Conservation (phyloP, 108 stramenopile genomes). For the Pseudonitzschia delicatissima region DNA sequence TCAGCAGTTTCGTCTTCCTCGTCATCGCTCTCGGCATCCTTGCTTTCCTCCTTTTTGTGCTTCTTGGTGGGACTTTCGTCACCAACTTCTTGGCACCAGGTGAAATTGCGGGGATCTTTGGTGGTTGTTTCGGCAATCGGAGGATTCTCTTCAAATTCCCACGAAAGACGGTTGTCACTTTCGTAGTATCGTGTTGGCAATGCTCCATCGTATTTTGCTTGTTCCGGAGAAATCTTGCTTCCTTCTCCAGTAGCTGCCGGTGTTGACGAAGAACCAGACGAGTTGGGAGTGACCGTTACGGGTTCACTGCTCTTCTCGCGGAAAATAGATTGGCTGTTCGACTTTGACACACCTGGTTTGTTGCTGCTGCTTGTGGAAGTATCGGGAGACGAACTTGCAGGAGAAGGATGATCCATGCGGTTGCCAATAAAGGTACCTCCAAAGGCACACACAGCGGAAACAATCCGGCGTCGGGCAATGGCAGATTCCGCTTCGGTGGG, state of each 20-base stretch:
- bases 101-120: slow-evolving; percentile 11
- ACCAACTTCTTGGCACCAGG: background rate
- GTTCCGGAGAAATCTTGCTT: slow-evolving; percentile 16
- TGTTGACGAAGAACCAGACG: slow-evolving; percentile 14
- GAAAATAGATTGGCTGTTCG: slow-evolving; percentile 37
- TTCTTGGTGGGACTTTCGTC: slow-evolving; percentile 18
- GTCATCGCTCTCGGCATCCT: slow-evolving; percentile 11
- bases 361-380: background rate
- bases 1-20: slow-evolving; percentile 4
- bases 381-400: background rate
- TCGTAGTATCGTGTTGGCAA: slow-evolving; percentile 72
- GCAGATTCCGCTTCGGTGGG: slow-evolving; percentile 40
- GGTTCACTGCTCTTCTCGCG: slow-evolving; percentile 32
- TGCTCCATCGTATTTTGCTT: slow-evolving; percentile 54
- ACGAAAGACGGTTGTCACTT: slow-evolving; percentile 74
- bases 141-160: slow-evolving; percentile 76
- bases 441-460: slow-evolving; percentile 76
- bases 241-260: slow-evolving; percentile 15
- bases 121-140: slow-evolving; percentile 52
- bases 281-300: slow-evolving; percentile 39
- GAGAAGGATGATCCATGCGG: background rate
- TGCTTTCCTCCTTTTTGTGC: slow-evolving; percentile 9
- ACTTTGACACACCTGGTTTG: too few relatives aligned
- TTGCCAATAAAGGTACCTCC: slow-evolving; percentile 49
- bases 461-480: slow-evolving; percentile 59